These are phyloP conservation scores for Jatropha curcas DNA, from an alignment of 345 rosid species.

Conservation along the genomic window DNA sequence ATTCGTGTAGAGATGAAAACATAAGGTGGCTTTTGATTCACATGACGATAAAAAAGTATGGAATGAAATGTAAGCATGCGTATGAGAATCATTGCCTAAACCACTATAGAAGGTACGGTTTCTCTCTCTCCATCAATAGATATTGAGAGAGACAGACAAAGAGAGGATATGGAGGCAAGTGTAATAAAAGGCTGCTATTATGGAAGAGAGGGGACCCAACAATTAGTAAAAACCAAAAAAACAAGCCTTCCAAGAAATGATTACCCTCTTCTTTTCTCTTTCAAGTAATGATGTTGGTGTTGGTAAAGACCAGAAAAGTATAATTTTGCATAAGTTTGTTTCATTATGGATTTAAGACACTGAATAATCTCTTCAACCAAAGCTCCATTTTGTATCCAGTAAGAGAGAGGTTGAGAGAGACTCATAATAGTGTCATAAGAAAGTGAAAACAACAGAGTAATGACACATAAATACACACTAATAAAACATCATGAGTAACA, in stretches of 20 bases:
- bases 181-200: background rate
- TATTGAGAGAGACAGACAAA: background rate
- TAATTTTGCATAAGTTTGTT: slow-evolving; percentile 17
- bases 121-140: slow-evolving; percentile 3
- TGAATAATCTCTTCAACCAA: background rate
- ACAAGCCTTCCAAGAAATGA: slow-evolving; percentile 13
- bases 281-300: slow-evolving; percentile 19
- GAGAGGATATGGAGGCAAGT: background rate
- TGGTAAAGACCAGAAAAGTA: slow-evolving; percentile 17
- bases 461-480: background rate
- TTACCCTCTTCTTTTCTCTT: slow-evolving; percentile 18
- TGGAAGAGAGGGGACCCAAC: slow-evolving; percentile 27
- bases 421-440: background rate
- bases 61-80: slow-evolving; percentile 27
- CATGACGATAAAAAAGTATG: background rate
- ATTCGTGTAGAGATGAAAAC: background rate
- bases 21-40: slow-evolving; percentile 5
- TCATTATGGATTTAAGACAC: slow-evolving; percentile 8
- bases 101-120: slow-evolving; percentile 21
- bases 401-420: background rate
- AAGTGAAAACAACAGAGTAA: background rate
- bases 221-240: slow-evolving; percentile 25
- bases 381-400: background rate
- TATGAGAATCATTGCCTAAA: slow-evolving; percentile 34
- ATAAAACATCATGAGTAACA: background rate